Evolutionary conservation across 805 yeast species (phyloP), one percentile per base, ranked within the genome.

Genomic region (Kodamaea lidongshanica): DNA sequence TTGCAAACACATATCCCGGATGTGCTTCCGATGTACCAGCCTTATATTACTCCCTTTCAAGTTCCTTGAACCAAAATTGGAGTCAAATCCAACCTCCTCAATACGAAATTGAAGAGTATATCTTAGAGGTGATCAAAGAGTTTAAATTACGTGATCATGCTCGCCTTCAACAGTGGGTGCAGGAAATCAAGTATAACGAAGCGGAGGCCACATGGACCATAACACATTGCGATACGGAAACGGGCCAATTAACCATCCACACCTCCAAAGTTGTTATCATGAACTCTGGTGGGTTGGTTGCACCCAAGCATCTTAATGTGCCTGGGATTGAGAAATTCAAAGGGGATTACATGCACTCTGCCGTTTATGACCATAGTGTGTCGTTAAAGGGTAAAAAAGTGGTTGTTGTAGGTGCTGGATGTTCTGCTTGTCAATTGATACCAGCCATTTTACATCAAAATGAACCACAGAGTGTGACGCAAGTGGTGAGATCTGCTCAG

Each of bases 11-110:
- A 4, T 63, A 61, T 35, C 69, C 69, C 3, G 67, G 67, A 1
- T 58, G 67, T 40, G 67, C 67, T n/a, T 52, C 58, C 13, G 69
- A 63, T 43, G 58, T 63, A 27, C 68, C 68, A 6, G 67, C 67
- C 2, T 32, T 58, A 15, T 63, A 65, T 65, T 62, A 62, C 37
- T 55, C 61, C 10, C 48, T 50, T 25, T 55, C 46, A 20, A 42
- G 44, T 21, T 65, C 54, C 34, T 48, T 61, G 38, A 60, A 53
- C 32, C 41, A 38, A 15, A 54, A 50, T 20, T 62, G 69, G 69
- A 48, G 57, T 30, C 46, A 46, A 25, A 28, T 60, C 16, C 56
- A 62, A 19, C 69, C 69, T 5, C 67, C 66, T 1, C 67, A 61
- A 35, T 52, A 46, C 35, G 69, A 62, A 37, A 54, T 62, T 54